These are phyloP conservation scores for Schizopora paradoxa DNA, from an alignment of 1,284 basidiomycete genomes.

Conservation along the genomic window DNA sequence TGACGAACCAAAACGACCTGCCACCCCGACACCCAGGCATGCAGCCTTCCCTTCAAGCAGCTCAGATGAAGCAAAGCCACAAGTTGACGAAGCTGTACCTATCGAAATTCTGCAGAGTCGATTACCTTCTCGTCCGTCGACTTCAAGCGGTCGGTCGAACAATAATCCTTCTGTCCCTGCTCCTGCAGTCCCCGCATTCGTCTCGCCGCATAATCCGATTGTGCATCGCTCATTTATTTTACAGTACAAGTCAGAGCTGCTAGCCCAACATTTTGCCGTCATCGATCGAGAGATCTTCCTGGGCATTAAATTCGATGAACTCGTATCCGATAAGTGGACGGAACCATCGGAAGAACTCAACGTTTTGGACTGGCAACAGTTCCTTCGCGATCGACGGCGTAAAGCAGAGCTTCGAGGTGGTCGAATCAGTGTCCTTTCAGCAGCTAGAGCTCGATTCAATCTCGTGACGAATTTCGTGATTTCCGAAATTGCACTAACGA, in stretches of 20 bases:
- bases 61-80: constrained; percentile 42
- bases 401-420: constrained; percentile 57
- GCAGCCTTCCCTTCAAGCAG: constrained; percentile 8
- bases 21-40: constrained; percentile 20
- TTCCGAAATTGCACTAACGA: constrained; percentile 72
- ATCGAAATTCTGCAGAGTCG: constrained; percentile 61
- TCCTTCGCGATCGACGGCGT: constrained; percentile 69
- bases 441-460: constrained; percentile 84
- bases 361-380: constrained; percentile 79
- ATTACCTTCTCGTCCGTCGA: constrained; percentile 37
- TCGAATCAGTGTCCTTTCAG: constrained; percentile 67
- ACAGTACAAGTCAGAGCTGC: constrained; percentile 47
- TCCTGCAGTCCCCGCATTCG: constrained; percentile 25
- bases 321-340: constrained; percentile 68
- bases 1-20: constrained; percentile 5
- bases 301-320: constrained; percentile 77
- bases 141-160: constrained; percentile 28
- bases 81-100: constrained; percentile 56
- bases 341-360: constrained; percentile 53
- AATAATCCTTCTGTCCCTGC: constrained; percentile 15
- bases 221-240: constrained; percentile 66
- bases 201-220: constrained; percentile 30
- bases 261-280: constrained; percentile 80
- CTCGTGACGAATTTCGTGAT: constrained; percentile 79
- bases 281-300: constrained; percentile 86